Conservation (phyloP, 176 grass and related monocot genomes). For the Thalia dealbata region DNA sequence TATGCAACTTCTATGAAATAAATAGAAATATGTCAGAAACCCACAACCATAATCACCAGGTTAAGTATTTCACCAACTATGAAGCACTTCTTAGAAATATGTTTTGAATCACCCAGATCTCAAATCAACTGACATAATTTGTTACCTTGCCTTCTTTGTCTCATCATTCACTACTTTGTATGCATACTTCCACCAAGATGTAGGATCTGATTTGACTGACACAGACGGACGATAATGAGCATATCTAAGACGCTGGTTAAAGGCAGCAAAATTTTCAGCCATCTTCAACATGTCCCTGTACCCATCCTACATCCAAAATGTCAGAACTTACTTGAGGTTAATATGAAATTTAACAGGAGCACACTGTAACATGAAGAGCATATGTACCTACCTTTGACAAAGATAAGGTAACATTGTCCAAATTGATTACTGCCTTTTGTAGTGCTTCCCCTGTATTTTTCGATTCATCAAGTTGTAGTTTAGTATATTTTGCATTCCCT, state of each 20-base stretch:
- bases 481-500: slow-evolving; percentile 88
- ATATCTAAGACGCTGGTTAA: slow-evolving; percentile 83
- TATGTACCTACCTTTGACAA: slow-evolving; percentile 60
- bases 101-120: background rate
- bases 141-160: slow-evolving; percentile 81
- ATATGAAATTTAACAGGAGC: background rate
- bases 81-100: no score
- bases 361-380: background rate
- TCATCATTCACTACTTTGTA: slow-evolving; percentile 73
- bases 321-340: background rate
- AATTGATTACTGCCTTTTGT: slow-evolving; percentile 82
- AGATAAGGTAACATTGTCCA: slow-evolving; percentile 91
- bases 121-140: background rate
- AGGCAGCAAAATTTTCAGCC: slow-evolving; percentile 96
- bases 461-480: slow-evolving; percentile 58
- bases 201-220: slow-evolving; percentile 65
- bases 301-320: slow-evolving; percentile 47
- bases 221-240: slow-evolving; percentile 78
- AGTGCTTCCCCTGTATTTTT: slow-evolving; percentile 73
- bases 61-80: no score
- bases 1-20: background rate
- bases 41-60: no score
- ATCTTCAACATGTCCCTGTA: slow-evolving; percentile 93
- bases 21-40: background rate
- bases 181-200: slow-evolving; percentile 85